Evolutionary conservation across 805 yeast species (phyloP), one percentile per base, ranked within the genome.

Genomic region (Kodamaea laetipori): DNA sequence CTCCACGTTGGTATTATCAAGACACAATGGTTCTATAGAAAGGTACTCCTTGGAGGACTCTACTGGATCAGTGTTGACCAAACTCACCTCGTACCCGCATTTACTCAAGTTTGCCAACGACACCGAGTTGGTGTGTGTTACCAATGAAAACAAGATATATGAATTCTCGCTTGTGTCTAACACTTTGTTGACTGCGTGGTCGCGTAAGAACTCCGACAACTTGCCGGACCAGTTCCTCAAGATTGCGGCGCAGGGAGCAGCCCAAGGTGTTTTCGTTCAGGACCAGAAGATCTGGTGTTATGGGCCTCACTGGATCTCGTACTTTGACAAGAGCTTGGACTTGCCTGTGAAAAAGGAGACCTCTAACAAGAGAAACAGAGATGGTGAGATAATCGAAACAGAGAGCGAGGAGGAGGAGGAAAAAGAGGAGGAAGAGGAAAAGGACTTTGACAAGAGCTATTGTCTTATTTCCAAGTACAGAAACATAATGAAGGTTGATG

Each of bases 221-320:
- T 64, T 90, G 50, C 97, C 98, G 1, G 69, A 69, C 27, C 80
- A 80, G 48, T 81, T 85, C 48, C 57, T 73, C 12, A 48, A 45
- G 35, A 19, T 27, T n/a, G 60, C 69, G 2, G 67, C 77, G 41
- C 77, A 76, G 12, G 92, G 86, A 45, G 81, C 84, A 53, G 82
- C 95, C 43, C 74, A 78, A 46, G 97, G 96, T 11, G 62, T 86
- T 9, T 87, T 86, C 57, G 57, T 61, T 11, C 81, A 80, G 41
- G 61, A 60, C 7, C 55, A 66, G 25, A 72, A 78, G 44, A 67
- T 85, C 11, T 92, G 97, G 97, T 64, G 89, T n/a, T 90, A 87
- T 78, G 95, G 97, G 1, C 74, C 86, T 15, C 78, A 78, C 40
- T 92, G 96, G 95, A 52, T 90, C 11, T 77, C 84, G 3, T 86